Conservation (phyloP, 441 rosid species). For the Bruguiera hainesii region DNA sequence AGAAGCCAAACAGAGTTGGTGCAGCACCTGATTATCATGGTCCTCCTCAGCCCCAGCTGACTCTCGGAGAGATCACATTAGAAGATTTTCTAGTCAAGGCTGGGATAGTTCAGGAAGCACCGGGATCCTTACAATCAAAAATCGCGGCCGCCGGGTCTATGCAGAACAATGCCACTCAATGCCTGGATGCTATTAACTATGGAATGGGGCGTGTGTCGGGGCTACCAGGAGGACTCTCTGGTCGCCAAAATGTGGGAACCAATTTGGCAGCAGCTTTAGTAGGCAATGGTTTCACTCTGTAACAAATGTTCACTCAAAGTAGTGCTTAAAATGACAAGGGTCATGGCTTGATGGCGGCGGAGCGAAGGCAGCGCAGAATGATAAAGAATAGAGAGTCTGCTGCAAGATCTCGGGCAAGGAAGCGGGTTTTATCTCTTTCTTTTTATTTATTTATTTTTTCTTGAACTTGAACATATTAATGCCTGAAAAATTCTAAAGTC, state of each 20-base stretch:
- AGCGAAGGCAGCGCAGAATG: slow-evolving; percentile 85
- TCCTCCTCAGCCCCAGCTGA: slow-evolving; percentile 51
- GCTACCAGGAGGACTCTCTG: slow-evolving; percentile 20
- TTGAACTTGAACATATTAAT: too few relatives aligned
- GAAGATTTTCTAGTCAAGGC: slow-evolving; percentile 94
- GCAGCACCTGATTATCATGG: slow-evolving; percentile 14
- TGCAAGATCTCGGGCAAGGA: slow-evolving; percentile 89
- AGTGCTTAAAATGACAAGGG: slow-evolving; percentile 33
- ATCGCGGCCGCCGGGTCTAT: not conserved
- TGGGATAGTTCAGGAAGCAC: slow-evolving; percentile 69
- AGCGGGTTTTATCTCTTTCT: slow-evolving; percentile 43
- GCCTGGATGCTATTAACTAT: slow-evolving; percentile 32
- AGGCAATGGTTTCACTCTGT: slow-evolving; percentile 33
- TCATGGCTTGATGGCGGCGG: slow-evolving; percentile 33
- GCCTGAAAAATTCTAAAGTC: too few relatives aligned
- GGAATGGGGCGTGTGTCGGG: slow-evolving; percentile 33
- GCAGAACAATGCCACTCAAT: slow-evolving; percentile 14
- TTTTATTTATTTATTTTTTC: too few relatives aligned
- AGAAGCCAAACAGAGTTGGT: slow-evolving; percentile 23
- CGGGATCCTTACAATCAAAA: slow-evolving; percentile 8
- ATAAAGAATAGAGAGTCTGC: slow-evolving; percentile 93
- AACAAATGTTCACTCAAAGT: slow-evolving; percentile 31
- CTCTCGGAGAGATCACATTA: slow-evolving; percentile 84
- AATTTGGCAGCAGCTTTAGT: slow-evolving; percentile 4
- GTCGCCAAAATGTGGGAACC: slow-evolving; percentile 23